These are phyloP conservation scores for Trypanosoma conorhini DNA, from an alignment of 208 protist species.

Conservation along the genomic window DNA sequence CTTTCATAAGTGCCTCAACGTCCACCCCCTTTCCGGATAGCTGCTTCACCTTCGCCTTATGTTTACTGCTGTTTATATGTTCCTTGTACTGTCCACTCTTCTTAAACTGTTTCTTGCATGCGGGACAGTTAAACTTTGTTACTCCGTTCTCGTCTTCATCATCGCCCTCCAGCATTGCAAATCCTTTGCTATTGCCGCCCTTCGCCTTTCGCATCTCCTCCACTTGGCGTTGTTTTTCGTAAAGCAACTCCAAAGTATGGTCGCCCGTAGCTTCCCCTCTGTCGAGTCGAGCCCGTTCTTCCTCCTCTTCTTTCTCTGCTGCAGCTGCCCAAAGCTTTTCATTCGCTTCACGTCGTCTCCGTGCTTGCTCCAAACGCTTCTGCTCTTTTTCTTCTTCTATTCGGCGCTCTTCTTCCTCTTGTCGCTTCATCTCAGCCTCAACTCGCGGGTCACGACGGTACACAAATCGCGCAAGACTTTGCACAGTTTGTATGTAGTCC, in stretches of 20 bases:
- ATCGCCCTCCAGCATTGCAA: conserved; percentile 73
- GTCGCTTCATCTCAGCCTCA: conserved; percentile 52
- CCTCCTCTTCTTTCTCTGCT: conserved; percentile 76
- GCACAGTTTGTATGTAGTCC: conserved; percentile 84
- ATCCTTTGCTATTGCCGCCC: conserved; percentile 48
- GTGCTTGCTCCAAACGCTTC: conserved; percentile 55
- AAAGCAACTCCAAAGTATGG: conserved; percentile 79
- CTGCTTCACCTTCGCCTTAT: conserved; percentile 89
- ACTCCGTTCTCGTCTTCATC: conserved; percentile 23
- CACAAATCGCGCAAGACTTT: conserved; percentile 74
- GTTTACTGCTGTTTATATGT: conserved; percentile 88
- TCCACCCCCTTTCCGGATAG: conserved; percentile 76
- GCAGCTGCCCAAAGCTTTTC: conserved; percentile 81
- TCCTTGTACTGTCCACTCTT: conserved; percentile 81
- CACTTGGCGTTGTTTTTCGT: conserved; percentile 76
- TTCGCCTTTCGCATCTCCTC: conserved; percentile 60
- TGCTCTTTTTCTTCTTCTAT: conserved; percentile 58
- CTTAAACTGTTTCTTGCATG: conserved; percentile 91
- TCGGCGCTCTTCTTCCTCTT: conserved; percentile 58
- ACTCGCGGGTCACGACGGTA: conserved; percentile 88
- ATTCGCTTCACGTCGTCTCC: conserved; percentile 68
- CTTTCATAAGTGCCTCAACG: conserved; percentile 69
- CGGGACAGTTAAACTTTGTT: conserved; percentile 60
- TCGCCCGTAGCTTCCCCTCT: conserved; percentile 78
- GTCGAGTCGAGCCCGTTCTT: conserved; percentile 66